A percentile compares a stretch with the other conserved stretches of the same genome.
These are phyloP conservation scores for Suillus hirtellus DNA, from an alignment of 768 basidiomycete species.

Conservation along the genomic window DNA sequence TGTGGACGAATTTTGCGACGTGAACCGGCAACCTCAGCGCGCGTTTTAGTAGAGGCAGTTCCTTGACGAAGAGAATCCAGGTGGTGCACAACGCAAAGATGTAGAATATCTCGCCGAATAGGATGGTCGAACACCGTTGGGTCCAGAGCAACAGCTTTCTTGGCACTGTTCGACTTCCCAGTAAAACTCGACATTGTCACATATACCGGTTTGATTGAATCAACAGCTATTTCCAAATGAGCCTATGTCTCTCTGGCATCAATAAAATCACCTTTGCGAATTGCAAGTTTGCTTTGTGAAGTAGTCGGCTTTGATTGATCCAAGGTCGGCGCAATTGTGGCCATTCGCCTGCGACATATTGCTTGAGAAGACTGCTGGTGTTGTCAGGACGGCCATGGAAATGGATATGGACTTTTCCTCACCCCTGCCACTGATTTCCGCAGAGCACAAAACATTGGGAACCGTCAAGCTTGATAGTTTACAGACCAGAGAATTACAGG, in stretches of 20 bases:
- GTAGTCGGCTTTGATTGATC: constrained; percentile 7
- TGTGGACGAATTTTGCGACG: constrained; percentile 88
- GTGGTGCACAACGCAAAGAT: constrained; percentile 87
- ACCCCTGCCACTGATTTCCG: constrained; percentile 19
- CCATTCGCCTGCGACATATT: constrained; percentile 16
- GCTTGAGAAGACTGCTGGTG: constrained; percentile 2
- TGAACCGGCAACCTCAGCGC: constrained; percentile 87
- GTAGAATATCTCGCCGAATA: constrained; percentile 88
- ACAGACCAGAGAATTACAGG: not conserved
- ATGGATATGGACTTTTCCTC: constrained; percentile 1
- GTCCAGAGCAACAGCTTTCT: constrained; percentile 63
- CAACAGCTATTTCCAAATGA: constrained; percentile 33
- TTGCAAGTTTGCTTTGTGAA: constrained; percentile 6
- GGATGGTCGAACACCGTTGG: constrained; percentile 87
- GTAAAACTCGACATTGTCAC: constrained; percentile 61
- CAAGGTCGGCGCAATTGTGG: constrained; percentile 11
- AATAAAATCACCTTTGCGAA: constrained; percentile 21
- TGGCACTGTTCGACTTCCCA: constrained; percentile 41
- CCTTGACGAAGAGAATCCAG: constrained; percentile 90
- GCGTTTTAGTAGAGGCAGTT: constrained; percentile 87
- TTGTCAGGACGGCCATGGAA: not conserved
- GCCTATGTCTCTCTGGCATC: constrained; percentile 11
- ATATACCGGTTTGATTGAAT: constrained; percentile 50
- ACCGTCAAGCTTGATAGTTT: constrained; percentile 1
- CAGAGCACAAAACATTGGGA: constrained; percentile 23